Conservation (phyloP, 169 alveolate genomes). For the Plasmodium fragile region DNA sequence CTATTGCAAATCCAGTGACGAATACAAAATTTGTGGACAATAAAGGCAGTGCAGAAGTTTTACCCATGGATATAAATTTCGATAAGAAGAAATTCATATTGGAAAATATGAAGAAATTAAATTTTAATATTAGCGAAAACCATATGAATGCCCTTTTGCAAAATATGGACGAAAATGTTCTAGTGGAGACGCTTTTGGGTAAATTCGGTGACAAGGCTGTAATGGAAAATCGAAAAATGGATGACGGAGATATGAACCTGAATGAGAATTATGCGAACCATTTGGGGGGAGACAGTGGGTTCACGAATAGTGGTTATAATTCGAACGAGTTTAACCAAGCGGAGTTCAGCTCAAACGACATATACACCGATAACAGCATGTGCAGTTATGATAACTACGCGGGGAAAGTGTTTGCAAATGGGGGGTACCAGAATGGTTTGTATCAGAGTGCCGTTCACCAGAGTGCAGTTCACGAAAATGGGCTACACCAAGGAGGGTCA, state of each 20-base stretch:
- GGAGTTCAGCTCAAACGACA: not conserved
- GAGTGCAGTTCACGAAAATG: constrained; percentile 18
- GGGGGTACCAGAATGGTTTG: not conserved
- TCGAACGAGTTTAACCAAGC: not conserved
- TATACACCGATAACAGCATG: not conserved
- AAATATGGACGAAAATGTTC: constrained; percentile 30
- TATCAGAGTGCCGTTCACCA: constrained; percentile 4
- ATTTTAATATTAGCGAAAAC: constrained; percentile 34
- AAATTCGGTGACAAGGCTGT: constrained; percentile 11
- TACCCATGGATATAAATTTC: constrained; percentile 2
- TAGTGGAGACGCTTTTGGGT: constrained; percentile 39
- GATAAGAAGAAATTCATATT: constrained; percentile 31
- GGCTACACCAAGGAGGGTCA: not conserved
- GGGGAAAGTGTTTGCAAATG: constrained; percentile 9
- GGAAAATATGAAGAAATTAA: constrained; percentile 46
- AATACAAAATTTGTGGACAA: not conserved
- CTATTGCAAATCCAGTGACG: not conserved
- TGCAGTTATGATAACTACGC: constrained; percentile 6
- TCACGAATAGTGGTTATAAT: not conserved
- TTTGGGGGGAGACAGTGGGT: constrained; percentile 7
- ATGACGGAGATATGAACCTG: constrained; percentile 11
- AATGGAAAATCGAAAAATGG: constrained; percentile 31
- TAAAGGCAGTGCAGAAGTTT: not conserved
- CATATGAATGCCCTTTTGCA: constrained; percentile 23
- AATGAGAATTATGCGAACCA: constrained; percentile 10